These are phyloP conservation scores for Backusella liffmaniae DNA, from an alignment of 192 early-diverging fungal genomes.

Conservation along the genomic window DNA sequence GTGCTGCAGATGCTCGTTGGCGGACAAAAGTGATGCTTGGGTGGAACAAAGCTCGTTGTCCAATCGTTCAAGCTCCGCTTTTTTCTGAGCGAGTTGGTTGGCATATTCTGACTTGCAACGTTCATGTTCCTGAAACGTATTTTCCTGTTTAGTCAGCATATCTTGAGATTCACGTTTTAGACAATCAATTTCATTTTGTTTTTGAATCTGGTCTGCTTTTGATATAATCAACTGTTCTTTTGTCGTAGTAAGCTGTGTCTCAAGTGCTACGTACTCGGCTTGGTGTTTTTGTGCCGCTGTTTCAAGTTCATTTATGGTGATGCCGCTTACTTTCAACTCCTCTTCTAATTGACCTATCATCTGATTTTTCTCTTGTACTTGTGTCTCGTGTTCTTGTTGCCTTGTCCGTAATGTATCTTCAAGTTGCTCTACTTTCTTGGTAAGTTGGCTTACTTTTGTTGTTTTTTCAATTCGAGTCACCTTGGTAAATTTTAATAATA, in stretches of 20 bases:
- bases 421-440: slow-evolving; percentile 20
- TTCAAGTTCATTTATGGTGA: neutral
- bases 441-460: slow-evolving; percentile 10
- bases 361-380: neutral
- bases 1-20: slow-evolving; percentile 14
- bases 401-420: neutral
- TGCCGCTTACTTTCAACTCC: neutral
- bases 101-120: neutral
- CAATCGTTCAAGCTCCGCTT: neutral
- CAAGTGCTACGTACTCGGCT: neutral
- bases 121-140: neutral
- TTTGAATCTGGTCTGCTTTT: neutral
- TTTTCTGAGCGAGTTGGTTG: neutral
- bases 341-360: neutral
- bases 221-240: neutral
- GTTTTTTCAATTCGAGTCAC: slow-evolving; percentile 18
- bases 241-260: neutral
- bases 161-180: neutral
- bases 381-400: neutral
- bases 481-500: neutral
- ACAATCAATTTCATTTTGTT: neutral
- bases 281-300: neutral
- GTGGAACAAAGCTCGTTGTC: neutral
- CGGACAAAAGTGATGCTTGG: neutral
- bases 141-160: slow-evolving; percentile 2